Conservation (phyloP, 306 rosid species). For the Lathyrus tuberosus region DNA sequence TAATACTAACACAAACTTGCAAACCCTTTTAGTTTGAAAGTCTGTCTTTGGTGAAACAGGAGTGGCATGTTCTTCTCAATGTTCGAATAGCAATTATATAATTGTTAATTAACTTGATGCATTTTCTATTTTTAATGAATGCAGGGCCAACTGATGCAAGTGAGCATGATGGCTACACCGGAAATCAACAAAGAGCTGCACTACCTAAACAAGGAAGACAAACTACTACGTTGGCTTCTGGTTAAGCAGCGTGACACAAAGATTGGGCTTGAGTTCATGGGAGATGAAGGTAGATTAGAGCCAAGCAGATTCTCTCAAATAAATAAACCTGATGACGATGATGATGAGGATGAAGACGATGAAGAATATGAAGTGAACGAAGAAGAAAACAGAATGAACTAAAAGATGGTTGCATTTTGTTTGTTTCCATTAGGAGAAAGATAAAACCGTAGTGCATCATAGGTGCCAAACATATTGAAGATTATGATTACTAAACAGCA, state of each 20-base stretch:
- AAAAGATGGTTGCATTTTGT: slow-evolving; percentile 12
- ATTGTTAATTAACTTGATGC: slow-evolving; percentile 9
- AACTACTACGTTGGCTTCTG: slow-evolving; percentile 80
- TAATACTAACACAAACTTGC: too few species aligned
- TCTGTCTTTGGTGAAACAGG: background rate
- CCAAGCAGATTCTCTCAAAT: slow-evolving; percentile 23
- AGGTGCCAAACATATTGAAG: slow-evolving; percentile 23
- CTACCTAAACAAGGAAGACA: slow-evolving; percentile 92
- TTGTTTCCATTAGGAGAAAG: slow-evolving; percentile 27
- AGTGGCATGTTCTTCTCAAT: background rate
- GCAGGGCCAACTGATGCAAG: slow-evolving; percentile 89
- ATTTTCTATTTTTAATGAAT: slow-evolving; percentile 25
- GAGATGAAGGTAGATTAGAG: slow-evolving; percentile 34
- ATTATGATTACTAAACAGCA: slow-evolving; percentile 4
- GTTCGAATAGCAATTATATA: slow-evolving; percentile 18
- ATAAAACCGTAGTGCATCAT: background rate
- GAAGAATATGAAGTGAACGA: slow-evolving; percentile 46
- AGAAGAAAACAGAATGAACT: slow-evolving; percentile 25
- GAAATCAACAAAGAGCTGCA: slow-evolving; percentile 89
- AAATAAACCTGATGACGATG: slow-evolving; percentile 27
- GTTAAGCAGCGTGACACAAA: slow-evolving; percentile 62
- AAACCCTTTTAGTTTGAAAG: background rate
- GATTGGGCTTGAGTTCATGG: slow-evolving; percentile 19
- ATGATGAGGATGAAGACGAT: slow-evolving; percentile 29
- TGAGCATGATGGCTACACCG: slow-evolving; percentile 95